Evolutionary conservation across 1,284 basidiomycete genomes (phyloP).

Genomic region (Cryptococcus sp.): DNA sequence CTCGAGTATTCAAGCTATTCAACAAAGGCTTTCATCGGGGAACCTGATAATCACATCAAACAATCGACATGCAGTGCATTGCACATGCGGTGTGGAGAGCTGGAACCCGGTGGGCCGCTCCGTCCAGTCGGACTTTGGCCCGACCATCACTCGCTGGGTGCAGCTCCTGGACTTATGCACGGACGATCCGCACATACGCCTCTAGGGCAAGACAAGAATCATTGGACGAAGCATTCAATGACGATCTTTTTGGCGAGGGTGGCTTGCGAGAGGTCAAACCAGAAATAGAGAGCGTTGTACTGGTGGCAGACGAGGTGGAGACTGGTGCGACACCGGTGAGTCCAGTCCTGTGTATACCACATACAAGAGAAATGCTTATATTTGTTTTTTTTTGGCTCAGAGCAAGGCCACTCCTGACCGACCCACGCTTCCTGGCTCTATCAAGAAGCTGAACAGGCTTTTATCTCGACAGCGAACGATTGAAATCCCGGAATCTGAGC

Average conservation of each 20-base stretch:
- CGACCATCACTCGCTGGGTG: no score
- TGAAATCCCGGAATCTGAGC: constrained; percentile 45
- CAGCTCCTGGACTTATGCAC: no score
- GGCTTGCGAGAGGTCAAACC: no score
- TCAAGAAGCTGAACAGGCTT: constrained; percentile 46
- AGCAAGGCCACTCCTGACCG: constrained; percentile 6
- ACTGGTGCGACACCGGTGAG: no score
- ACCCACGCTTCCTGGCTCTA: constrained; percentile 33
- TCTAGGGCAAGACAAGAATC: not conserved
- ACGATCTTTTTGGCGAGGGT: constrained; percentile 6
- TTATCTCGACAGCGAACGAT: constrained; percentile 29
- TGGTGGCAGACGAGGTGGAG: not conserved
- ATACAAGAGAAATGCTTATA: no score
- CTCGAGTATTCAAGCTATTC: no score
- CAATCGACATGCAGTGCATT: no score
- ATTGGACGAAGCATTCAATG: not conserved
- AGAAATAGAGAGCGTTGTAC: not conserved
- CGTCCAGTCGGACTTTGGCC: not conserved
- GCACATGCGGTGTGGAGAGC: no score
- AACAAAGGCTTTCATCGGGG: no score
- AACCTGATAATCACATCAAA: no score
- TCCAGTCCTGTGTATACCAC: no score
- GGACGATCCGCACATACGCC: not conserved
- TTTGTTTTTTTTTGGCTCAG: not conserved
- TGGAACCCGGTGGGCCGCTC: no score